These are phyloP conservation scores for Amanita brunnescens DNA, from an alignment of 768 basidiomycete species.

Conservation along the genomic window DNA sequence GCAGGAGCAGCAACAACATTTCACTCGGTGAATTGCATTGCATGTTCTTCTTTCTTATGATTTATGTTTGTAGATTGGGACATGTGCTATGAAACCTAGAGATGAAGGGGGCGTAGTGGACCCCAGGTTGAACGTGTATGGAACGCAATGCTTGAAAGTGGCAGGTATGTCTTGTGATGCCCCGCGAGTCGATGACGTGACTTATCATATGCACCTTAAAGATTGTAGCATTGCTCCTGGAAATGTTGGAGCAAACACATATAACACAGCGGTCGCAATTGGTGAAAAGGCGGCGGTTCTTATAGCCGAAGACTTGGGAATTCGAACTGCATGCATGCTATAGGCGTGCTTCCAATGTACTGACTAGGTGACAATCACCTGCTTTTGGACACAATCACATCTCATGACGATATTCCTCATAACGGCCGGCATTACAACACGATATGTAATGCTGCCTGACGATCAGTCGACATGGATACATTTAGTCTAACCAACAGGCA, in stretches of 20 bases:
- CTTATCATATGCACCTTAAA: slow-evolving; percentile 10
- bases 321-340: slow-evolving; percentile 14
- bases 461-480: too few species aligned
- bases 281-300: slow-evolving; percentile 58
- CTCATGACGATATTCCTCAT: too few species aligned
- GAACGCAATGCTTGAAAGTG: slow-evolving; percentile 47
- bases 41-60: background rate
- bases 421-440: too few species aligned
- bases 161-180: slow-evolving; percentile 27
- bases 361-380: too few species aligned
- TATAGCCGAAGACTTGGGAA: slow-evolving; percentile 45
- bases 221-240: slow-evolving; percentile 31
- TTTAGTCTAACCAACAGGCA: too few species aligned
- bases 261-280: slow-evolving; percentile 34
- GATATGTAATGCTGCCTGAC: too few species aligned
- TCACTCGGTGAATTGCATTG: slow-evolving; percentile 30
- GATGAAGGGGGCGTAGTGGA: slow-evolving; percentile 56
- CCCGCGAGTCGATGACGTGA: background rate
- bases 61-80: slow-evolving; percentile 37
- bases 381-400: too few species aligned
- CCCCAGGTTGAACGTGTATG: slow-evolving; percentile 53
- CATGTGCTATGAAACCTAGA: slow-evolving; percentile 60
- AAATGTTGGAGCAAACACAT: slow-evolving; percentile 34
- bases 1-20: slow-evolving; percentile 31
- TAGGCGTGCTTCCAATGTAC: too few species aligned